Evolutionary conservation across 177 flowering plant species (phyloP).

Genomic region (Telopea speciosissima): DNA sequence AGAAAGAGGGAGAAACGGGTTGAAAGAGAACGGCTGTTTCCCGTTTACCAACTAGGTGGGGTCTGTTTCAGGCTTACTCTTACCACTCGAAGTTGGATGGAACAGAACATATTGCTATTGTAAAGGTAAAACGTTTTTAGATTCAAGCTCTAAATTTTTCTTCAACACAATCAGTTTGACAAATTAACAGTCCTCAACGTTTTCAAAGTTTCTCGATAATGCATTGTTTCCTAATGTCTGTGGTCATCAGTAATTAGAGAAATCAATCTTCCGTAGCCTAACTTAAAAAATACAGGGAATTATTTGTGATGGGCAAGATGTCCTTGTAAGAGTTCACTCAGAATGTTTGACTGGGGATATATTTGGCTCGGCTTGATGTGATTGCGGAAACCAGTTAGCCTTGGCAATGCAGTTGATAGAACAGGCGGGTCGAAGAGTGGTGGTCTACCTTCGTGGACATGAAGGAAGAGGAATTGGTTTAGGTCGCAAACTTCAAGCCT

Average conservation of each 20-base stretch:
- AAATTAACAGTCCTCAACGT: no score
- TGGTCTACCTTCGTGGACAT: constrained; percentile 81
- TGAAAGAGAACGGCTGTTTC: constrained; percentile 64
- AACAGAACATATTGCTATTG: constrained; percentile 49
- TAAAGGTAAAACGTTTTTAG: constrained; percentile 17
- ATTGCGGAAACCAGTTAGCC: constrained; percentile 83
- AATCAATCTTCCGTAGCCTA: not conserved
- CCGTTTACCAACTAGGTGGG: constrained; percentile 80
- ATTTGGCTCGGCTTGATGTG: constrained; percentile 84
- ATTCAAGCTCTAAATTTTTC: not conserved
- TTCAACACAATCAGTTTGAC: no score
- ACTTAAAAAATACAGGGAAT: constrained; percentile 42
- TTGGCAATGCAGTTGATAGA: constrained; percentile 80
- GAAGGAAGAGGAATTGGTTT: constrained; percentile 94
- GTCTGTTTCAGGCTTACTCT: constrained; percentile 61
- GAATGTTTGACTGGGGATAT: constrained; percentile 90
- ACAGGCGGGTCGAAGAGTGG: constrained; percentile 70
- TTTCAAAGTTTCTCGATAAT: no score
- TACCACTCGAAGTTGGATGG: constrained; percentile 78
- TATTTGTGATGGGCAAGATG: constrained; percentile 74
- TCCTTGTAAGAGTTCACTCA: constrained; percentile 84
- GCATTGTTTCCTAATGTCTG: not conserved
- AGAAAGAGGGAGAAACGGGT: constrained; percentile 84
- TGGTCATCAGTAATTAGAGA: not conserved
- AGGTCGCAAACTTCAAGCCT: constrained; percentile 84